Evolutionary conservation across 192 early-diverging fungal species (phyloP), one percentile per base, ranked within the genome.

Genomic region (Coemansia sp.): DNA sequence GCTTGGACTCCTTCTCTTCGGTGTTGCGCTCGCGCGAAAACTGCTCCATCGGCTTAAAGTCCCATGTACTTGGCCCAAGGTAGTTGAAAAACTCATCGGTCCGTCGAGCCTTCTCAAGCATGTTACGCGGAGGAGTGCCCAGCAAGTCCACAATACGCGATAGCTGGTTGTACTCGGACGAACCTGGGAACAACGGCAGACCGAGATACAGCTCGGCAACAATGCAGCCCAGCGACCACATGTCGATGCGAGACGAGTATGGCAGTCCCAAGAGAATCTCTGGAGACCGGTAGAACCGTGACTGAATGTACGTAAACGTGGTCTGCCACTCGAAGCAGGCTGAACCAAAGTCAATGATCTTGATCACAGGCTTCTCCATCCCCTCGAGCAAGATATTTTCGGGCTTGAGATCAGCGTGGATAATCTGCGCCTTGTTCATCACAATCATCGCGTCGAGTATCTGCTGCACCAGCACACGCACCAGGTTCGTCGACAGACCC

Each of bases 221-320:
- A 72, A 99, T 98, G 66, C 97, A 99, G 0, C 97, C 97, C 12
- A 98, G 74, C 21, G 95, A 97, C 97, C 97, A 99, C 88, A 99
- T 96, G 70, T 99, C 97, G 49, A 99, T 99, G 31, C 89, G 85
- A 25, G 88, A 88, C 34, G 92, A 92, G 74, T 98, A 95, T 49
- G 94, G 92, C 34, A 96, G 74, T 6, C 95, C 97, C 14, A 99
- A 84, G 12, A 99, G 80, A 19, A 99, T 93, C 75, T 99, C 97
- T 6, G 96, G 95, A 19, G 90, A 90, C 55, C 97, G 85, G 64
- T 99, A 99, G 76, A 98, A 99, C 19, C 97, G 85, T 2, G 95
- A 98, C 74, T 98, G 95, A 60, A 99, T 99, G 78, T 99, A 99
- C 9, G 94, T 96, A 66, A 98, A 98, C 23, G 92, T 89, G 0